phyloP scores from a whole-genome alignment of 495 filamentous ascomycete species.

The Aspergillus cristatus region DNA sequence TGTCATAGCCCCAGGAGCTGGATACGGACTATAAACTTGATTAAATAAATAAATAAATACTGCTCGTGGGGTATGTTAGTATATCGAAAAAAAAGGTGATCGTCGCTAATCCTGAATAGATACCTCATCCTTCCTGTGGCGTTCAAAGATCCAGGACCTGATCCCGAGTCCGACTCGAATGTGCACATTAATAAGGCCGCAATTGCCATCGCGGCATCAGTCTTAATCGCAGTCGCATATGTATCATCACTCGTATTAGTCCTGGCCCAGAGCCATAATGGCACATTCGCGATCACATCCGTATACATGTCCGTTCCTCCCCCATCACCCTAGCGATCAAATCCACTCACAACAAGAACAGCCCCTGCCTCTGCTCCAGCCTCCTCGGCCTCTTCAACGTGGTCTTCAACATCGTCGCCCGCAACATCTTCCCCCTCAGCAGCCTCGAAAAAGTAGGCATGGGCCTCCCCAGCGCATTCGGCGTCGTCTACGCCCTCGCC shows the following conservation, averaged over 20 bases:
- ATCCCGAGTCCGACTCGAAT: conserved; percentile 2
- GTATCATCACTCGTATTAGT: conserved; percentile 15
- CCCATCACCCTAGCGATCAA: conserved; percentile 1
- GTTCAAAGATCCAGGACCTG: conserved; percentile 15
- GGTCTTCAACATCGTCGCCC: conserved; percentile 22
- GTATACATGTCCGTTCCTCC: conserved; percentile 17
- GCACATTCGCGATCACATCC: conserved; percentile 17
- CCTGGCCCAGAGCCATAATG: conserved; percentile 13
- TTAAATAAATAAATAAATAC: no score
- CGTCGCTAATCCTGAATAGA: conserved; percentile 7
- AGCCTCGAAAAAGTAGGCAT: conserved; percentile 14
- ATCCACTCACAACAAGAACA: no score
- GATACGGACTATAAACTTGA: no score
- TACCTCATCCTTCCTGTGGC: conserved; percentile 23
- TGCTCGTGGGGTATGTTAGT: conserved; percentile 17
- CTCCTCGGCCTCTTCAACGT: conserved; percentile 24
- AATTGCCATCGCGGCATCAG: conserved; percentile 11
- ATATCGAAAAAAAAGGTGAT: no score
- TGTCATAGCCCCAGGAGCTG: no score
- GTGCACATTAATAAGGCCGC: conserved; percentile 10
- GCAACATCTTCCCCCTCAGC: conserved; percentile 16
- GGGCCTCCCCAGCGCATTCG: conserved; percentile 17
- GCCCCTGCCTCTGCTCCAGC: conserved; percentile 21
- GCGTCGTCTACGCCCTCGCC: conserved; percentile 17
- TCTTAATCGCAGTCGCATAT: conserved; percentile 20